Percentiles rank a stretch among this genome's conserved stretches.
Conservation (phyloP, 441 rosid species). For the Lepidium campestre region DNA sequence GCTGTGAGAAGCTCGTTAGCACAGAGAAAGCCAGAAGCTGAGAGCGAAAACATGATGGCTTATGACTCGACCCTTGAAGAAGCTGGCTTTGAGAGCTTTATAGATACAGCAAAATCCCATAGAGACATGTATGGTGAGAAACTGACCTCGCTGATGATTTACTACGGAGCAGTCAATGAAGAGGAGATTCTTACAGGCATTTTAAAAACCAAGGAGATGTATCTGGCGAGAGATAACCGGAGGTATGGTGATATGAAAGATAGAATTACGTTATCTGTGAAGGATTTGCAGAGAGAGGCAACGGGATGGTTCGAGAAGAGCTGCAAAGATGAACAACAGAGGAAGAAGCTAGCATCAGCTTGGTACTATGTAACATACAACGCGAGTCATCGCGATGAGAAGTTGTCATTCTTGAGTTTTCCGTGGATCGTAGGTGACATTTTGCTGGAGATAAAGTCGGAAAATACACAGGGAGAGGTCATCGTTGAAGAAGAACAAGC, state of each 20-base stretch:
- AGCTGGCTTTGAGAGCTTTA: conserved; percentile 48
- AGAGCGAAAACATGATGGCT: conserved; percentile 38
- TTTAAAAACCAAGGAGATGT: conserved; percentile 44
- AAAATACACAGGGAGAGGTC: conserved; percentile 26
- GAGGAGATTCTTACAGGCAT: conserved; percentile 91
- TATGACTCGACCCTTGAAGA: conserved; percentile 69
- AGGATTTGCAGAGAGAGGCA: conserved; percentile 55
- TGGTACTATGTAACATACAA: conserved; percentile 83
- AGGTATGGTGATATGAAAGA: conserved; percentile 77
- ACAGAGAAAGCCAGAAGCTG: conserved; percentile 29
- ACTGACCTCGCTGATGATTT: conserved; percentile 55
- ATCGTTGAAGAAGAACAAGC: not conserved
- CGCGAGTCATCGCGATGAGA: conserved; percentile 34
- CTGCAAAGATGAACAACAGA: conserved; percentile 34
- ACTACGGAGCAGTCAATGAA: conserved; percentile 55
- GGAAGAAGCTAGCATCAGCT: conserved; percentile 60
- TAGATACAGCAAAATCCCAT: conserved; percentile 44
- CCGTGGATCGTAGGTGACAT: conserved; percentile 76
- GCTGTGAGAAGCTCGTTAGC: conserved; percentile 30
- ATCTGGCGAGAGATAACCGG: conserved; percentile 72
- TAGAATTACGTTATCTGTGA: conserved; percentile 49
- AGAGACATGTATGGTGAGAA: conserved; percentile 60
- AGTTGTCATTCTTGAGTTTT: conserved; percentile 56
- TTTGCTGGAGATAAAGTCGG: conserved; percentile 50
- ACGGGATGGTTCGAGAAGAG: conserved; percentile 64